A percentile compares a stretch with the other conserved stretches of the same genome.
Evolutionary conservation across 371 early-diverging fungal genomes (phyloP).

Genomic region (Dinochytrium kinnereticum): DNA sequence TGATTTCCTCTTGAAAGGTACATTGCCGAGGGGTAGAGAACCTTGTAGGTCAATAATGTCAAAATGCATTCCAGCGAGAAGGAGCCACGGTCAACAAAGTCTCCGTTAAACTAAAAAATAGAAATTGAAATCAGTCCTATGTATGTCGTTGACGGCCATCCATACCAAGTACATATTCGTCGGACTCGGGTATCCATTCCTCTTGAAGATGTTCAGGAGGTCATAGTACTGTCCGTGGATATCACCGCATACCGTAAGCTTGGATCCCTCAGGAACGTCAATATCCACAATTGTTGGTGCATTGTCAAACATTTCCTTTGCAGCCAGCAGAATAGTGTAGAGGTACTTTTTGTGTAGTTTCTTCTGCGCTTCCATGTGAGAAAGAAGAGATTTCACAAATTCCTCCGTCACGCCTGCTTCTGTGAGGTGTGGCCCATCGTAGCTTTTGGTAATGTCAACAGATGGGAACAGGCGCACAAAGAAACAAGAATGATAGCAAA

Average conservation of each 20-base stretch:
- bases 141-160: conserved; percentile 26
- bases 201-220: conserved; percentile 89
- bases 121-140: conserved; percentile 31
- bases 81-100: conserved; percentile 98
- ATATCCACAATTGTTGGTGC: conserved; percentile 86
- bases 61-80: conserved; percentile 95
- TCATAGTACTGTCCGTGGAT: conserved; percentile 99
- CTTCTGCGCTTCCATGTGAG: conserved; percentile 85
- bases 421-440: conserved; percentile 52
- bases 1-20: conserved; percentile 98
- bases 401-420: conserved; percentile 67
- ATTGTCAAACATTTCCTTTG: conserved; percentile 71
- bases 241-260: conserved; percentile 96
- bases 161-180: conserved; percentile 69
- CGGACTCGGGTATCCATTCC: conserved; percentile 85
- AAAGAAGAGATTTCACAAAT: conserved; percentile 79
- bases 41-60: conserved; percentile 89
- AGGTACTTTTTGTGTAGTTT: conserved; percentile 89
- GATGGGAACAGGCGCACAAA: no score
- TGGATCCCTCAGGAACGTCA: conserved; percentile 71
- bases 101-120: conserved; percentile 83
- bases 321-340: conserved; percentile 79
- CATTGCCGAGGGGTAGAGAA: conserved; percentile 86
- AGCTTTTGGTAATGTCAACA: no score
- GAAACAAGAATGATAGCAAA: not conserved